Conservation (phyloP, 73 alveolate species). For the Paramecium pentaurelia region DNA sequence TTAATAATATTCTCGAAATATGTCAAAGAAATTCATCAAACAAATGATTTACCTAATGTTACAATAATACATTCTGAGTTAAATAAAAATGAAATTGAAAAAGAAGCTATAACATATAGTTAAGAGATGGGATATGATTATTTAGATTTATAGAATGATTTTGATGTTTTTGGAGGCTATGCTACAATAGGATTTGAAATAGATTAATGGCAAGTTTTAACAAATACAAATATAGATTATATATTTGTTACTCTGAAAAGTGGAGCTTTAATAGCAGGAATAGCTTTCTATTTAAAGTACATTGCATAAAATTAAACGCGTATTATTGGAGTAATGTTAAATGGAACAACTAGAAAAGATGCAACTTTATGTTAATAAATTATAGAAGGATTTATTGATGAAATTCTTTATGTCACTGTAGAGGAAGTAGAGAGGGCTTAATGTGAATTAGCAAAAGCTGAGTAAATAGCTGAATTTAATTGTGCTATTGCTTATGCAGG, state of each 20-base stretch:
- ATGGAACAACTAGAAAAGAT: not conserved
- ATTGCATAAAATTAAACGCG: not conserved
- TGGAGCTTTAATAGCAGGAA: not conserved
- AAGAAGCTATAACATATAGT: not conserved
- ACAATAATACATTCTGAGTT: not conserved
- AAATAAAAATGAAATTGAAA: not conserved
- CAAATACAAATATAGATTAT: not conserved
- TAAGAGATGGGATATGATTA: not conserved
- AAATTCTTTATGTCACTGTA: not conserved
- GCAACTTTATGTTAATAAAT: not conserved
- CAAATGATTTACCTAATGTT: not conserved
- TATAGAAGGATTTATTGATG: not conserved
- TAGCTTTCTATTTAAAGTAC: not conserved
- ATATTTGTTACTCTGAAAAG: not conserved
- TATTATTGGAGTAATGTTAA: not conserved
- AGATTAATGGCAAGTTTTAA: not conserved
- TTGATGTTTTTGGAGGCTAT: not conserved
- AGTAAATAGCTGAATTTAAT: not conserved
- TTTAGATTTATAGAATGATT: not conserved
- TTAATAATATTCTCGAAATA: not conserved
- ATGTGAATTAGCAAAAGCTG: not conserved
- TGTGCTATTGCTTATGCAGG: not conserved
- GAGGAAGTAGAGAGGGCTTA: conserved; percentile 9
- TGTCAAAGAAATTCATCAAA: not conserved
- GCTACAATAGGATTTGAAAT: conserved; percentile 24